A percentile compares a stretch with the other conserved stretches of the same genome.
These are phyloP conservation scores for Aurifilum marmelostoma DNA, from an alignment of 2,329 filamentous ascomycete species.

Conservation along the genomic window DNA sequence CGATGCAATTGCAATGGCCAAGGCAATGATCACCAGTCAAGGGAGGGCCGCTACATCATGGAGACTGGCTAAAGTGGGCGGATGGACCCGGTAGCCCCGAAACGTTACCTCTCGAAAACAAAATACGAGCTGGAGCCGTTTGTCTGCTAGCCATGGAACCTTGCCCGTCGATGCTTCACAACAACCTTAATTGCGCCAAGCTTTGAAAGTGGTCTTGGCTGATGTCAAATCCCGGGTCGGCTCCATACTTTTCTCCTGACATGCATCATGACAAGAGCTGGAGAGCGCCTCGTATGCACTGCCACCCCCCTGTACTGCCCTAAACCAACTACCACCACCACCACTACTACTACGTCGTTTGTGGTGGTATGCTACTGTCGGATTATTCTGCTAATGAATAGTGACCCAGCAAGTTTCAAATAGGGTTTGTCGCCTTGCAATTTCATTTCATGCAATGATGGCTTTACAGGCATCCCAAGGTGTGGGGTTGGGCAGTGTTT, in stretches of 20 bases:
- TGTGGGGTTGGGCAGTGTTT: background rate
- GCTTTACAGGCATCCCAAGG: background rate
- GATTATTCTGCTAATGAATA: background rate
- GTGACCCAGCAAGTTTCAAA: too few relatives aligned
- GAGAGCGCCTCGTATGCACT: background rate
- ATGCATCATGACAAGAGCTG: background rate
- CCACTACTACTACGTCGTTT: background rate
- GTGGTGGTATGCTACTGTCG: background rate
- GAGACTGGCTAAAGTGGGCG: slow-evolving; percentile 5
- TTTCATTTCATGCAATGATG: background rate
- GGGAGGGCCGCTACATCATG: background rate
- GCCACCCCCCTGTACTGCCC: background rate
- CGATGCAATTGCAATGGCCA: background rate
- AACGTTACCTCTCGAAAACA: background rate
- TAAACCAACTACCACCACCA: background rate
- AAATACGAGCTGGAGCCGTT: slow-evolving; percentile 6
- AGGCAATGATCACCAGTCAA: background rate
- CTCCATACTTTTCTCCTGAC: background rate
- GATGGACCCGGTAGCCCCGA: slow-evolving; percentile 6
- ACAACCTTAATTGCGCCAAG: slow-evolving; percentile 4
- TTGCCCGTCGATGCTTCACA: background rate
- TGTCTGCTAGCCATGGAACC: background rate
- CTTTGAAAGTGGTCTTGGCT: slow-evolving; percentile 2
- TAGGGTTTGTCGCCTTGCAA: background rate
- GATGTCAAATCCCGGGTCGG: background rate